Evolutionary conservation across 129 eudicot genomes (phyloP).

Genomic region (Artemisia annua): DNA sequence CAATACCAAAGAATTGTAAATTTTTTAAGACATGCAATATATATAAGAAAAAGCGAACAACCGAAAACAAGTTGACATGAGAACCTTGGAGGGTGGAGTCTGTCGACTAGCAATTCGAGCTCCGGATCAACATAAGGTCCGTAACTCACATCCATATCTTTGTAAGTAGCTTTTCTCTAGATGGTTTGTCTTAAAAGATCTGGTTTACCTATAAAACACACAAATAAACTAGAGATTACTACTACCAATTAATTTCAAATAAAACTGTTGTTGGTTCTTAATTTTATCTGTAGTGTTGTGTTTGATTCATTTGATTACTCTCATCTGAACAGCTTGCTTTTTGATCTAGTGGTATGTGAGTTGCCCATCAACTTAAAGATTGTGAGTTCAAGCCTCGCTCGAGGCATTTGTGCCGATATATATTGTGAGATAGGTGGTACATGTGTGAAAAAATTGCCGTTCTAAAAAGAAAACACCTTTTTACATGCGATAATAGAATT

Average conservation of each 20-base stretch:
- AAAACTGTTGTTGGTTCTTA: background rate
- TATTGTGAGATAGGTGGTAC: too few relatives aligned
- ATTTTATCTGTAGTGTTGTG: background rate
- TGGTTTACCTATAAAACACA: background rate
- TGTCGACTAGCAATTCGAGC: slow-evolving; percentile 57
- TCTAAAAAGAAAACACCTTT: too few relatives aligned
- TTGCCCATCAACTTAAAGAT: too few relatives aligned
- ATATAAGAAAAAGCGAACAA: background rate
- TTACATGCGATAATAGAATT: slow-evolving; percentile 15
- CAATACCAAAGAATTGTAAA: slow-evolving; percentile 1
- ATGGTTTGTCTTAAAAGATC: slow-evolving; percentile 1
- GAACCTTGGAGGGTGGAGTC: slow-evolving; percentile 86
- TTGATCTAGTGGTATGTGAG: too few relatives aligned
- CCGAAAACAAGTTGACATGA: background rate
- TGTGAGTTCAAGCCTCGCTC: too few relatives aligned
- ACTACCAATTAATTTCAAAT: background rate
- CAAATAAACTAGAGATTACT: background rate
- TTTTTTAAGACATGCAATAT: background rate
- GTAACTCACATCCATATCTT: slow-evolving; percentile 65
- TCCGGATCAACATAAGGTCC: slow-evolving; percentile 62
- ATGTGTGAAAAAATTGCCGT: too few relatives aligned
- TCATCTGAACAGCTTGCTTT: too few relatives aligned
- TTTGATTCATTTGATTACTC: background rate
- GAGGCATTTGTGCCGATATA: too few relatives aligned
- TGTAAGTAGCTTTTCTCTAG: background rate